Evolutionary conservation across 176 grass and related monocot genomes (phyloP).

Genomic region (Coix lacrymajobi): DNA sequence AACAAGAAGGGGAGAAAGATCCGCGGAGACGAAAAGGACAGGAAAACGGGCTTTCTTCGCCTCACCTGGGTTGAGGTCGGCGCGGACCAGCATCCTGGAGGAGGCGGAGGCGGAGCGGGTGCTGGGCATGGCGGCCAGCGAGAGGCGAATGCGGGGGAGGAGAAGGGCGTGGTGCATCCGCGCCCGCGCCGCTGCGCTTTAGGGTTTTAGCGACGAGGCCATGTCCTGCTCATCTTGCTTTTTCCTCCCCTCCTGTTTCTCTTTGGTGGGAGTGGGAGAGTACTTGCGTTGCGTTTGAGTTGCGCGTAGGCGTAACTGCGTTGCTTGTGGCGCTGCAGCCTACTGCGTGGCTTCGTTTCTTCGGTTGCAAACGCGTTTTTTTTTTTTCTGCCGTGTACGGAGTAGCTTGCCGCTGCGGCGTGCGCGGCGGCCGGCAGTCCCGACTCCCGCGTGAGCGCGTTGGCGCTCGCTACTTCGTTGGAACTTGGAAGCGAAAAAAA

Average conservation of each 20-base stretch:
- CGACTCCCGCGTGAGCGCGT: too few relatives aligned
- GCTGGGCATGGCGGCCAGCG: constrained; percentile 15
- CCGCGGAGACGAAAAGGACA: neutral
- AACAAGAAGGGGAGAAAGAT: neutral
- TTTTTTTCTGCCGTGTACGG: too few relatives aligned
- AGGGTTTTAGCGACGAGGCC: neutral
- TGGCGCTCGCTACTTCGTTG: too few relatives aligned
- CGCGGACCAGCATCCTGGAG: constrained; percentile 23
- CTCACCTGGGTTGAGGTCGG: constrained; percentile 13
- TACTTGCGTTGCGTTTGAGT: neutral
- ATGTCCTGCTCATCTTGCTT: neutral
- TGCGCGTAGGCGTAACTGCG: too few relatives aligned
- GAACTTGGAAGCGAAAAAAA: too few relatives aligned
- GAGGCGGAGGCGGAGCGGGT: constrained; percentile 27
- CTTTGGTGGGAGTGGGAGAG: neutral
- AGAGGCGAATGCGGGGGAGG: constrained; percentile 7
- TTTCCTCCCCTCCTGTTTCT: neutral
- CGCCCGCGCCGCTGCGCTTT: neutral
- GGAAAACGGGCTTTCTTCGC: neutral
- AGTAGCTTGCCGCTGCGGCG: too few relatives aligned
- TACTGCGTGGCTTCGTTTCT: neutral
- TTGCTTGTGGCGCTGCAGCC: neutral
- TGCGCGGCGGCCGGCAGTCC: too few relatives aligned
- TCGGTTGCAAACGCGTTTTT: too few relatives aligned
- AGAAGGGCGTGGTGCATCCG: constrained; percentile 17